Percentiles rank a stretch among this genome's conserved stretches.
Evolutionary conservation across 805 yeast species (phyloP).

Genomic region (Sungouiella thailandica): DNA sequence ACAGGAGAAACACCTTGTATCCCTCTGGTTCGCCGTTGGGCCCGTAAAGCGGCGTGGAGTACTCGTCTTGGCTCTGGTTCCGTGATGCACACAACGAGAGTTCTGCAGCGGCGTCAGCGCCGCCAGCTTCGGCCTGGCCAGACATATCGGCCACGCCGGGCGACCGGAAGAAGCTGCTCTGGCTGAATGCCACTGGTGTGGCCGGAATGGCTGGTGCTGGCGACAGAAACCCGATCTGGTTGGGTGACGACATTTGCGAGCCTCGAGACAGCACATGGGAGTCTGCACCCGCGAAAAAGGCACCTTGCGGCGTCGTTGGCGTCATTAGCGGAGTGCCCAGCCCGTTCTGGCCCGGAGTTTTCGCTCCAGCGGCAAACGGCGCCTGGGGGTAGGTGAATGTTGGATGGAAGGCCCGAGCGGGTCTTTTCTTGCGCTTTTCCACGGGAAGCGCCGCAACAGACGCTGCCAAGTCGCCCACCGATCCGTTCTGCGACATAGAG

Average conservation of each 20-base stretch:
- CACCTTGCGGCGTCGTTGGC: conserved; percentile 1
- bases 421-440: conserved; percentile 11
- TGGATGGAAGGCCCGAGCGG: conserved; percentile 13
- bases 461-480: conserved; percentile 9
- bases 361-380: not conserved
- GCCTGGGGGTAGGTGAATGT: conserved; percentile 1
- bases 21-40: conserved; percentile 5
- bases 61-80: conserved; percentile 10
- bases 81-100: conserved; percentile 11
- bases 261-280: conserved; percentile 1
- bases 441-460: conserved; percentile 8
- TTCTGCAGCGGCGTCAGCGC: conserved; percentile 5
- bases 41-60: conserved; percentile 9
- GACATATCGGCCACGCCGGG: conserved; percentile 5
- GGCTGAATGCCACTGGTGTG: not conserved
- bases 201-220: not conserved
- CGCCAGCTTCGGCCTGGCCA: conserved; percentile 8
- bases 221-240: not conserved
- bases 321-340: conserved; percentile 1
- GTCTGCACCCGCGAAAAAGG: not conserved
- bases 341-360: not conserved
- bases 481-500: not conserved
- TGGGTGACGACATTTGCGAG: not conserved
- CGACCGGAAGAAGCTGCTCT: not conserved
- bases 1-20: conserved; percentile 55